These are phyloP conservation scores for Ascochyta pisi DNA, from an alignment of 2,329 filamentous ascomycete species.

Conservation along the genomic window DNA sequence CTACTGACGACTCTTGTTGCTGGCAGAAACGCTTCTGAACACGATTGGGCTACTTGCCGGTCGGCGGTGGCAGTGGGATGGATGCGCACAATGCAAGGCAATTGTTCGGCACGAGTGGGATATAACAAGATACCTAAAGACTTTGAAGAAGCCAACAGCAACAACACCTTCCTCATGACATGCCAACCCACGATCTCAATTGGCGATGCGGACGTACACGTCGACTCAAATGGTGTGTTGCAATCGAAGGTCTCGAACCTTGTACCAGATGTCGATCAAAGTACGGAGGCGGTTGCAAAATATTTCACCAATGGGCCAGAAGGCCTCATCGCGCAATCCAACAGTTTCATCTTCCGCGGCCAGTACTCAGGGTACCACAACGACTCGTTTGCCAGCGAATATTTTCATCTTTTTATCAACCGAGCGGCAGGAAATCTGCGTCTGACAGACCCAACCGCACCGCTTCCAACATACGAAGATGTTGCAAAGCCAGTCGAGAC, in stretches of 20 bases:
- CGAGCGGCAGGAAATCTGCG: conserved; percentile 31
- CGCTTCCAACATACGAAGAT: conserved; percentile 41
- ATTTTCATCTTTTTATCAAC: conserved; percentile 56
- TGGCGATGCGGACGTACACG: not conserved
- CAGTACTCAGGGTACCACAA: conserved; percentile 54
- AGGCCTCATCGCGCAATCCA: conserved; percentile 28
- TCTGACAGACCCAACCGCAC: conserved; percentile 45
- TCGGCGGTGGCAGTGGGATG: conserved; percentile 32
- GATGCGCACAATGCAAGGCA: conserved; percentile 23
- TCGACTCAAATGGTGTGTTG: conserved; percentile 14
- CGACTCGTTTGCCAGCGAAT: conserved; percentile 53
- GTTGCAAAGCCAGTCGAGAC: conserved; percentile 30
- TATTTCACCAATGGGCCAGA: conserved; percentile 24
- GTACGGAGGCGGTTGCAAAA: not conserved
- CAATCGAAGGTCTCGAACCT: not conserved
- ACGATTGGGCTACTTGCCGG: conserved; percentile 23
- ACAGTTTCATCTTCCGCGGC: conserved; percentile 20
- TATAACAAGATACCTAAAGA: not conserved
- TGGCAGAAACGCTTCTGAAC: conserved; percentile 16
- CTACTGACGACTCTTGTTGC: conserved; percentile 9
- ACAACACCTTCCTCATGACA: not conserved
- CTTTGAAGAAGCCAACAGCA: not conserved
- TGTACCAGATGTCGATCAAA: not conserved
- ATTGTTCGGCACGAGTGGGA: conserved; percentile 3
- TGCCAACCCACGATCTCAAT: conserved; percentile 39